Evolutionary conservation across 768 basidiomycete genomes (phyloP).

Genomic region (Crepidotus variabilis): DNA sequence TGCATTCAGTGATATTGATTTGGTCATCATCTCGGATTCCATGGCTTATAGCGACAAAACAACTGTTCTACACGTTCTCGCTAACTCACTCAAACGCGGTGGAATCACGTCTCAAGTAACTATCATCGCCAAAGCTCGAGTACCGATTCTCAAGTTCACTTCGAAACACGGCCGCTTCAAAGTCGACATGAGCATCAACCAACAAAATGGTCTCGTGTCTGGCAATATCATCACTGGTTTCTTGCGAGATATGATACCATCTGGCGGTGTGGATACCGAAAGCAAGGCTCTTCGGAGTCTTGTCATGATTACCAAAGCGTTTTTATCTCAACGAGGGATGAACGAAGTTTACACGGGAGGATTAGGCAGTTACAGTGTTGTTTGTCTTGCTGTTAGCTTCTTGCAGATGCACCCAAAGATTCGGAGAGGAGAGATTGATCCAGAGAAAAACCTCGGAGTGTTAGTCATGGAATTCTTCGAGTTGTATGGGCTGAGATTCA

Average conservation of each 20-base stretch:
- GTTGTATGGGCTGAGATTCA: conserved; percentile 89
- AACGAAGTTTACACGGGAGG: conserved; percentile 99
- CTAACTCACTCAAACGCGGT: conserved; percentile 69
- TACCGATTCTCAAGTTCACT: conserved; percentile 95
- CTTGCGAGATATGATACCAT: conserved; percentile 52
- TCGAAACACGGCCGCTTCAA: conserved; percentile 78
- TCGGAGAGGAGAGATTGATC: conserved; percentile 81
- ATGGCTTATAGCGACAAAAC: conserved; percentile 72
- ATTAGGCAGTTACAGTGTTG: conserved; percentile 90
- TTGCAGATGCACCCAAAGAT: conserved; percentile 98
- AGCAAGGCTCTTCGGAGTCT: conserved; percentile 76
- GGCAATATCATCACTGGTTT: conserved; percentile 81
- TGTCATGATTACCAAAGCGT: conserved; percentile 86
- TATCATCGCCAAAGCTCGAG: conserved; percentile 90
- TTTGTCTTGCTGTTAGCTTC: conserved; percentile 90
- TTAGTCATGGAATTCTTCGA: conserved; percentile 97
- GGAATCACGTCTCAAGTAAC: conserved; percentile 74
- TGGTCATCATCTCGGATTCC: conserved; percentile 77
- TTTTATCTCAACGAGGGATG: conserved; percentile 85
- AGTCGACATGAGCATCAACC: conserved; percentile 94
- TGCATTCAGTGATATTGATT: conserved; percentile 80
- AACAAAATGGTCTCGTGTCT: conserved; percentile 77
- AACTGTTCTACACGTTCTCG: conserved; percentile 71
- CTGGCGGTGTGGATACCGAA: conserved; percentile 22
- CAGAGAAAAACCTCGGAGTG: conserved; percentile 87